Percentiles rank a stretch among this genome's conserved stretches.
Conservation (phyloP, 139 green algal genomes). For the Auxenochlorella pyrenoidosa region DNA sequence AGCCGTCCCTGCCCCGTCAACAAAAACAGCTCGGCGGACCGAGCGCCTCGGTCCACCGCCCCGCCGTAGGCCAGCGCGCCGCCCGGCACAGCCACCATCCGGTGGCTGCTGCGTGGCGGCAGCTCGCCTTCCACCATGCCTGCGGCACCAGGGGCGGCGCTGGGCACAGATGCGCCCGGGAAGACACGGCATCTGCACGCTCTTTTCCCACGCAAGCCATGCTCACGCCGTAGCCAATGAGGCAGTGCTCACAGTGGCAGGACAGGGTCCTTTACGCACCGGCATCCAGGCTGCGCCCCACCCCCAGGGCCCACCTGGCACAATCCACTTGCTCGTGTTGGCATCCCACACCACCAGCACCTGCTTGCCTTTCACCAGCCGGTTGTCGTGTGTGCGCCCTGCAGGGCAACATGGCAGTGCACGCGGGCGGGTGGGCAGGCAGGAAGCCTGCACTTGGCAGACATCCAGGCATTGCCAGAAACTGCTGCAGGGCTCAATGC, state of each 20-base stretch:
- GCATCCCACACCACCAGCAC: slow-evolving; percentile 11
- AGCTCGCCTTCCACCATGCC: background rate
- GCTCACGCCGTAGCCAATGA: no score
- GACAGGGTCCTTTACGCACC: no score
- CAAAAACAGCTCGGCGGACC: background rate
- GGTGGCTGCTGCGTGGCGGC: slow-evolving; percentile 24
- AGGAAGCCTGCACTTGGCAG: no score
- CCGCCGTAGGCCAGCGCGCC: slow-evolving; percentile 29
- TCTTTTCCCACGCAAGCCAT: no score
- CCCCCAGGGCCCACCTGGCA: background rate
- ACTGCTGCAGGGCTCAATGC: no score
- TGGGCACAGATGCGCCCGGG: background rate
- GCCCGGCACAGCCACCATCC: background rate
- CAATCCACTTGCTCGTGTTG: background rate
- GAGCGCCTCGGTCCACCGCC: background rate
- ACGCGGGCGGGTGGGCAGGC: no score
- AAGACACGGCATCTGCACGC: background rate
- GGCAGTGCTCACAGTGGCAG: no score
- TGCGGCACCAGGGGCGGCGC: background rate
- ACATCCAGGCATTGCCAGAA: no score
- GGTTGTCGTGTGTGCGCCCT: slow-evolving; percentile 20
- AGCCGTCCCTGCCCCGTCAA: background rate
- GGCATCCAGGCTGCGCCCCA: background rate
- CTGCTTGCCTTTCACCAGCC: slow-evolving; percentile 28
- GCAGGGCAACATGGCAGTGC: background rate